phyloP scores from a whole-genome alignment of 495 filamentous ascomycete genomes.

The Hypoxylon fragiforme region DNA sequence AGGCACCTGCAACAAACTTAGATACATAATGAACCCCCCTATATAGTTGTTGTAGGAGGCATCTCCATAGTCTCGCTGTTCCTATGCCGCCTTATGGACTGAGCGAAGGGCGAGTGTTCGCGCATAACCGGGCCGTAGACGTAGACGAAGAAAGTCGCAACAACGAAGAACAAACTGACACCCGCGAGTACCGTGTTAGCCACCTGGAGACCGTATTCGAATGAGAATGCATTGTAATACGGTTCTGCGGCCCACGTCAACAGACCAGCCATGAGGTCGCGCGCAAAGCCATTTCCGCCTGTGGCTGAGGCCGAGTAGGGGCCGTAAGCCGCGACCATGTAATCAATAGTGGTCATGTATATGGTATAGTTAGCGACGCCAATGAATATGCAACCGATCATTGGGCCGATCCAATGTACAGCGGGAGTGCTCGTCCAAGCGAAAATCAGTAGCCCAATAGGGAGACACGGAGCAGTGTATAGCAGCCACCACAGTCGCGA shows the following conservation, averaged over 20 bases:
- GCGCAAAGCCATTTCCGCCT: conserved; percentile 68
- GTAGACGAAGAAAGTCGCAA: conserved; percentile 77
- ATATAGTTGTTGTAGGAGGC: background rate
- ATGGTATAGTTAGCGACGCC: conserved; percentile 71
- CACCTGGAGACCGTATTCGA: conserved; percentile 54
- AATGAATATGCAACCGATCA: conserved; percentile 62
- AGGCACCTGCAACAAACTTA: too few relatives aligned
- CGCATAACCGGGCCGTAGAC: conserved; percentile 73
- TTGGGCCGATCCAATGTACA: conserved; percentile 63
- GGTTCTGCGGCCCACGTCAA: conserved; percentile 73
- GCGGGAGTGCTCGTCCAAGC: conserved; percentile 65
- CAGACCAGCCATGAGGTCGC: conserved; percentile 82
- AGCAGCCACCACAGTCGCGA: conserved; percentile 63
- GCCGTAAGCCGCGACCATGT: conserved; percentile 80
- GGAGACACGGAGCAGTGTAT: conserved; percentile 66
- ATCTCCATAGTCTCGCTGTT: background rate
- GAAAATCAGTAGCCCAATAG: conserved; percentile 71
- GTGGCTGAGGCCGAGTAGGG: conserved; percentile 79
- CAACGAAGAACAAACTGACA: conserved; percentile 68
- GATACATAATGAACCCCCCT: background rate
- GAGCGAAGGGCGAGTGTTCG: conserved; percentile 71
- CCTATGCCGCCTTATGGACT: conserved; percentile 50
- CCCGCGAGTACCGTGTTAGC: conserved; percentile 73
- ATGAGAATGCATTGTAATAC: conserved; percentile 66
- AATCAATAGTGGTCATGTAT: conserved; percentile 82